A percentile compares a stretch with the other conserved stretches of the same genome.
Evolutionary conservation across 139 green algal genomes (phyloP).

Genomic region (Chlamydomonas applanata): DNA sequence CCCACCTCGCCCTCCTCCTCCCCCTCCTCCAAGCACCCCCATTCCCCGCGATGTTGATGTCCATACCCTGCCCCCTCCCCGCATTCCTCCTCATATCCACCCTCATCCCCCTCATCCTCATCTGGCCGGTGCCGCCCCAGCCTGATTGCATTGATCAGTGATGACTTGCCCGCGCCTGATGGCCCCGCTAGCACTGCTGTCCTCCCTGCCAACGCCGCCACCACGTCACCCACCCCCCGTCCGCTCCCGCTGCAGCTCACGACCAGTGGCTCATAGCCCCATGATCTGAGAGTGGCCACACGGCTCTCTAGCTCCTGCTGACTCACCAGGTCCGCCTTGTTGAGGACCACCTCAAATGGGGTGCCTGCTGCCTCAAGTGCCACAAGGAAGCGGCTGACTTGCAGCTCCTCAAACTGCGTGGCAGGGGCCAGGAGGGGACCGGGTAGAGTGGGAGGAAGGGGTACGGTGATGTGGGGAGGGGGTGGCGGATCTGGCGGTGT

Average conservation of each 20-base stretch:
- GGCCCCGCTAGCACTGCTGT: conserved; percentile 87
- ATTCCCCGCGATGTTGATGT: background rate
- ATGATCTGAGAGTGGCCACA: conserved; percentile 45
- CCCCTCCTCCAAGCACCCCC: background rate
- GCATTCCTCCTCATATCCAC: background rate
- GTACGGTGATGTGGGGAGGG: too few relatives aligned
- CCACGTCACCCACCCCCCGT: conserved; percentile 60
- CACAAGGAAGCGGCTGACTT: conserved; percentile 89
- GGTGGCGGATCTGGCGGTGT: too few relatives aligned
- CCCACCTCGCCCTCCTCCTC: background rate
- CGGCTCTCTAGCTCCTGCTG: conserved; percentile 6
- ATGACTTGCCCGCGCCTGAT: conserved; percentile 91
- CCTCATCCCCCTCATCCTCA: background rate
- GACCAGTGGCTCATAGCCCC: conserved; percentile 80
- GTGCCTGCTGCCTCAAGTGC: conserved; percentile 71
- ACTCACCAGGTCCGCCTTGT: conserved; percentile 76
- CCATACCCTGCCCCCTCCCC: background rate
- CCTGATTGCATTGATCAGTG: conserved; percentile 88
- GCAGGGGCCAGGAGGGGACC: too few relatives aligned
- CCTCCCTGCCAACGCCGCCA: conserved; percentile 38
- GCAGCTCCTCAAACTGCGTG: conserved; percentile 67
- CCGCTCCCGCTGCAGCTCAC: conserved; percentile 64
- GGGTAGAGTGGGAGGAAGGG: too few relatives aligned
- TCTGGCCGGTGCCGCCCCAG: conserved; percentile 39
- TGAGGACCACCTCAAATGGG: conserved; percentile 85